A percentile compares a stretch with the other conserved stretches of the same genome.
Evolutionary conservation across 495 filamentous ascomycete species (phyloP).

Genomic region (Clohesyomyces aquaticus): DNA sequence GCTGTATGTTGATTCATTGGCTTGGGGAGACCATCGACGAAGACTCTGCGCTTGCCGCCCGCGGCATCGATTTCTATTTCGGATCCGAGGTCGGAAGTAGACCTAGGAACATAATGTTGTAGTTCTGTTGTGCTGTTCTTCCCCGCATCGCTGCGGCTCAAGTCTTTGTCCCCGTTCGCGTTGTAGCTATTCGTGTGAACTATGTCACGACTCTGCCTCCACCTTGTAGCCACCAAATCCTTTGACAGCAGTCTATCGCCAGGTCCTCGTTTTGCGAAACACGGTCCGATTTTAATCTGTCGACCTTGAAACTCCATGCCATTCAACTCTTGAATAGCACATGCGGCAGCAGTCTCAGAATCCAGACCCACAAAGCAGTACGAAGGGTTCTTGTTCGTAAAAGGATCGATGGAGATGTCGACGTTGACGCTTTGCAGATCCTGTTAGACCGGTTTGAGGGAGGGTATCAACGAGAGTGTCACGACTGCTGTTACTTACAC

Average conservation of each 20-base stretch:
- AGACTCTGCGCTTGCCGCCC: neutral
- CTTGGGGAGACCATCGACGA: neutral
- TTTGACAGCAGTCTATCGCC: neutral
- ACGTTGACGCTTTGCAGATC: neutral
- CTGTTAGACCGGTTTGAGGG: neutral
- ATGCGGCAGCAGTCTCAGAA: neutral
- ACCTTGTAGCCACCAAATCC: neutral
- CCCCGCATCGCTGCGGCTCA: neutral
- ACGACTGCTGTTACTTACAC: neutral
- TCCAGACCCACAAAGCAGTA: conserved; percentile 3
- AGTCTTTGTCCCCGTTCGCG: neutral
- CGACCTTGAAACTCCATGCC: neutral
- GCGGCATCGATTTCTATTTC: no score
- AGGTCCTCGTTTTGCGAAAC: neutral
- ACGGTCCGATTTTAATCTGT: neutral
- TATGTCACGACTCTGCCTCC: no score
- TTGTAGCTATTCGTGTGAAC: no score
- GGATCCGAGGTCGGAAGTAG: neutral
- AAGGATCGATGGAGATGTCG: conserved; percentile 5
- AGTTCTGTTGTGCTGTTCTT: neutral
- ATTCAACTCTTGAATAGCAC: neutral
- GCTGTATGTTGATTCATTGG: neutral
- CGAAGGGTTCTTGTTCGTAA: neutral
- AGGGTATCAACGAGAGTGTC: neutral
- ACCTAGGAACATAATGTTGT: no score